Conservation (phyloP, 1,139 yeast genomes). For the Suhomyces panamericanus region DNA sequence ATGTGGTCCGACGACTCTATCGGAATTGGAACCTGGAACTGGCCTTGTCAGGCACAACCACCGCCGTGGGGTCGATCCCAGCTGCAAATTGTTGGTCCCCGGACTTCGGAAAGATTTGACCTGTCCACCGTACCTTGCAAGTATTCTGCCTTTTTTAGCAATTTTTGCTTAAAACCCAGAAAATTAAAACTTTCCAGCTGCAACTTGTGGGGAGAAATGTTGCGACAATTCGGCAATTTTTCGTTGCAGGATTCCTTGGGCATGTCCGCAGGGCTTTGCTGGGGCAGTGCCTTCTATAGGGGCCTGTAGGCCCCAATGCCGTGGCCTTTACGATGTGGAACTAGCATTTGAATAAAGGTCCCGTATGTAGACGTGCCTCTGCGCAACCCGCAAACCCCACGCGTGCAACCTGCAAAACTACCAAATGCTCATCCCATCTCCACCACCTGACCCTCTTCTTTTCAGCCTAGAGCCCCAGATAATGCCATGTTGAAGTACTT, state of each 20-base stretch:
- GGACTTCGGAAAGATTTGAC: too few relatives aligned
- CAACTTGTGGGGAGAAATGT: background rate
- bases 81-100: too few relatives aligned
- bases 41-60: too few relatives aligned
- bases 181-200: background rate
- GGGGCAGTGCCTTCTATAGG: too few relatives aligned
- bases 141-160: background rate
- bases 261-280: background rate
- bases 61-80: too few relatives aligned
- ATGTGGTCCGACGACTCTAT: too few relatives aligned
- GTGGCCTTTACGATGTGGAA: background rate
- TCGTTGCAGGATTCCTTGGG: background rate
- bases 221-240: background rate
- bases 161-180: background rate
- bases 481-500: slow-evolving; percentile 15
- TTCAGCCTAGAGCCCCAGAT: background rate
- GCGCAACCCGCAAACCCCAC: background rate
- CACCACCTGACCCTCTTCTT: background rate
- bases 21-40: too few relatives aligned
- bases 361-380: background rate
- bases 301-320: background rate
- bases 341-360: background rate
- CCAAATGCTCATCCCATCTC: background rate
- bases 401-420: background rate
- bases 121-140: background rate